Evolutionary conservation across 2,329 filamentous ascomycete species (phyloP), one percentile per base, ranked within the genome.

Genomic region (Pseudogymnoascus sp.): DNA sequence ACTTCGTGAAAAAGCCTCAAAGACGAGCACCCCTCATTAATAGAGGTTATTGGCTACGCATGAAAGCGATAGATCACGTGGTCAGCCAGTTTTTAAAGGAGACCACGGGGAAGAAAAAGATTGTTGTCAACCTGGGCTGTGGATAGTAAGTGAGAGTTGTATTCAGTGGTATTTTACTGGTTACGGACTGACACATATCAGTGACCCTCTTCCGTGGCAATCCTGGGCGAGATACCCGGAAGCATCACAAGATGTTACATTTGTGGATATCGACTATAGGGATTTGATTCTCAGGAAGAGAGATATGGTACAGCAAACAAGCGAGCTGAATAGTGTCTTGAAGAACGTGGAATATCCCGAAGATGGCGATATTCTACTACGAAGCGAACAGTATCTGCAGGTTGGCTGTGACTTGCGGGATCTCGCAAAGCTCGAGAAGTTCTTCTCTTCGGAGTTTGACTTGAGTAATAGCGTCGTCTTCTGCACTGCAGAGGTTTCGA

Each of bases 1-100:
- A 91, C 72, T 97, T 97, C 75, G 91, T 96, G 36, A 87, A 84
- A 68, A 96, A 93, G 73, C 89, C 89, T 68, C 87, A 91, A 74
- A 82, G 91, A 65, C 82, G 93, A 59, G 87, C 91, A n/a, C 92
- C 93, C 1, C 80, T 96, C 61, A 95, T 96, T 71, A 96, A 96
- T 74, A 84, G 93, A 54, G 91, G 91, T 60, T 96, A 96, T 72
- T 91, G 91, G 84, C 78, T 97, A 39, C 86, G 92, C 31, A 88
- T 96, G 79, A 87, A 89, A 72, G 88, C 90, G 14, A 86, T 97
- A 64, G 90, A 96, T 71, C 81, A 87, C 66, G 81, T 86, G 4
- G 86, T 96, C 16, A 81, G 82, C 18, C 79, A 82, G n/a, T 96
- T 96, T 69, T 79, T 96, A n/a, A 75, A 81, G 65, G 77, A 78